These are phyloP conservation scores for Geotrichum armillariae DNA, from an alignment of 1,139 yeast genomes.

Conservation along the genomic window DNA sequence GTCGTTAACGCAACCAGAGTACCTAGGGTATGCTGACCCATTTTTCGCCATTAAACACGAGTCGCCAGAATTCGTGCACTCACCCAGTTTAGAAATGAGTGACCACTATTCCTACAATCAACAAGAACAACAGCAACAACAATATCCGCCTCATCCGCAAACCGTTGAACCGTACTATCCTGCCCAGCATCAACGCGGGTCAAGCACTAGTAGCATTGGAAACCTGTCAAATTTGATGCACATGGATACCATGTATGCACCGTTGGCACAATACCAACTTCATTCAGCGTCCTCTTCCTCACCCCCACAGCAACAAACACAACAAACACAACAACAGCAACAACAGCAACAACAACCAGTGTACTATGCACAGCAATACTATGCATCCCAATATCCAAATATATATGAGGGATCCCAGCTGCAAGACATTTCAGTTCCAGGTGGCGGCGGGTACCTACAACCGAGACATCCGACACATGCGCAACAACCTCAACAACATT, in stretches of 20 bases:
- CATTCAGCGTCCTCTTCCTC: background rate
- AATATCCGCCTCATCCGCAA: background rate
- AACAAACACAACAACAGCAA: no score
- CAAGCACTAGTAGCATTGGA: background rate
- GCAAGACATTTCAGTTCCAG: background rate
- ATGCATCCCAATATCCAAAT: background rate
- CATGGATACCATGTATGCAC: background rate
- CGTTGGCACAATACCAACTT: constrained; percentile 1
- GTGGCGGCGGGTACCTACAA: background rate
- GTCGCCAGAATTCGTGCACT: background rate
- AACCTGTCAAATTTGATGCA: background rate
- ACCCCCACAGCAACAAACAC: no score
- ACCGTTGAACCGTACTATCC: background rate
- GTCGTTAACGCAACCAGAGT: background rate
- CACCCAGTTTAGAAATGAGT: background rate
- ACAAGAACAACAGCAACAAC: background rate
- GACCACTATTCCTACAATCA: background rate
- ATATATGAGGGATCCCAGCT: constrained; percentile 1
- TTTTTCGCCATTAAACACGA: background rate
- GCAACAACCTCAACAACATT: background rate
- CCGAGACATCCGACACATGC: background rate
- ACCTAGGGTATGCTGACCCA: background rate
- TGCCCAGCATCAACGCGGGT: background rate
- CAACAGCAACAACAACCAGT: background rate
- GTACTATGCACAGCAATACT: constrained; percentile 2